These are phyloP conservation scores for Ministeria vibrans DNA, from an alignment of 78 protist species.

Conservation along the genomic window DNA sequence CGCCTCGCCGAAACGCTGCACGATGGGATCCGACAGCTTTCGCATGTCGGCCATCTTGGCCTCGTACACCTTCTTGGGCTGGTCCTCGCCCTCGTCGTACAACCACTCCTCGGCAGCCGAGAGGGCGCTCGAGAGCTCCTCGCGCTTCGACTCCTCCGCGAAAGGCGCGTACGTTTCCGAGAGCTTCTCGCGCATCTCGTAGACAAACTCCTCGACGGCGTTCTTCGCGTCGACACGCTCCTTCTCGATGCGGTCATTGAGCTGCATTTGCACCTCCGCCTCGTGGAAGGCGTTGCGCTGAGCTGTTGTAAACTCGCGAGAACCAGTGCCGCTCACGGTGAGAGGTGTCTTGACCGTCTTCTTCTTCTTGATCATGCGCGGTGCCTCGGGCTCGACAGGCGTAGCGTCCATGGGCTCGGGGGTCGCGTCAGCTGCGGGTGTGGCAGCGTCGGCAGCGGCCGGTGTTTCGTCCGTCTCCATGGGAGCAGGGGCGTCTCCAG, in stretches of 20 bases:
- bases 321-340: slow-evolving; percentile 9
- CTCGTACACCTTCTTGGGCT: slow-evolving; percentile 36
- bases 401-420: slow-evolving; percentile 33
- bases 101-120: slow-evolving; percentile 74
- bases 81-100: slow-evolving; percentile 87
- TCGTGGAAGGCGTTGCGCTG: slow-evolving; percentile 33
- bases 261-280: slow-evolving; percentile 4
- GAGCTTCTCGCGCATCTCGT: slow-evolving; percentile 65
- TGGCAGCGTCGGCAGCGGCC: background rate
- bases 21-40: slow-evolving; percentile 31
- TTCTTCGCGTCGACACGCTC: slow-evolving; percentile 54
- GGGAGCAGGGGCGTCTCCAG: background rate
- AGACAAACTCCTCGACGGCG: slow-evolving; percentile 74
- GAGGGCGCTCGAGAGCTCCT: slow-evolving; percentile 23
- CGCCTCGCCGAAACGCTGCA: slow-evolving; percentile 4
- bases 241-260: slow-evolving; percentile 1
- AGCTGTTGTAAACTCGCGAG: slow-evolving; percentile 10
- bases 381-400: slow-evolving; percentile 25
- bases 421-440: background rate
- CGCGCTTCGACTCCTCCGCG: background rate
- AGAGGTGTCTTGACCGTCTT: background rate
- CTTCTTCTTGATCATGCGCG: slow-evolving; percentile 52
- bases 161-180: background rate
- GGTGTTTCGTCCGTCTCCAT: background rate
- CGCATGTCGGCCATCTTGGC: background rate